Percentiles rank a stretch among this genome's conserved stretches.
phyloP scores from a whole-genome alignment of 2,329 filamentous ascomycete species.

The Aspergillus neotritici region DNA sequence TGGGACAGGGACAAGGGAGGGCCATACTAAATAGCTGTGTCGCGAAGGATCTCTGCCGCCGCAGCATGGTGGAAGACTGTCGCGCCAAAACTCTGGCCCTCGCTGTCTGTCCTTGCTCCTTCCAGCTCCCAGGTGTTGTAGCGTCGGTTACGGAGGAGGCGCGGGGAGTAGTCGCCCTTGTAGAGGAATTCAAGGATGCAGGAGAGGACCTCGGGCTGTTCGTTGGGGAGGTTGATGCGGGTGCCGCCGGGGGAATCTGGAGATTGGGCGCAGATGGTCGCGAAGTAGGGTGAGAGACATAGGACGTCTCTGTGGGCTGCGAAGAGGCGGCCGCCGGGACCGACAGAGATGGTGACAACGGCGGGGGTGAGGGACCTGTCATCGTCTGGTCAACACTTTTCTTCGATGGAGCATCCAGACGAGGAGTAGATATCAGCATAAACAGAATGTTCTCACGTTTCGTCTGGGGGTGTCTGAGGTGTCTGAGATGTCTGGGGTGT shows the following conservation, averaged over 20 bases:
- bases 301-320: constrained; percentile 87
- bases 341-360: constrained; percentile 75
- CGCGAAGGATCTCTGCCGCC: constrained; percentile 69
- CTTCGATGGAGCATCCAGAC: background rate
- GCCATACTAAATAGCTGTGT: constrained; percentile 74
- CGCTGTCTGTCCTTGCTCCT: constrained; percentile 40
- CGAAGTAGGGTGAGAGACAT: constrained; percentile 72
- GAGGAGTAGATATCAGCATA: background rate
- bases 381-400: background rate
- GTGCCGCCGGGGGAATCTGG: constrained; percentile 51
- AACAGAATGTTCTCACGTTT: constrained; percentile 25
- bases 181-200: constrained; percentile 87
- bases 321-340: constrained; percentile 78
- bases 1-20: background rate
- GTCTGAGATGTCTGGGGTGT: constrained; percentile 23
- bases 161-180: constrained; percentile 89
- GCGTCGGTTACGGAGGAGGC: constrained; percentile 74
- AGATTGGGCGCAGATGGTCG: constrained; percentile 51
- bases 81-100: constrained; percentile 50
- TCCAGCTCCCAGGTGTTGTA: constrained; percentile 79
- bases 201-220: constrained; percentile 86
- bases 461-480: constrained; percentile 29
- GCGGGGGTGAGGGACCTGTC: constrained; percentile 56
- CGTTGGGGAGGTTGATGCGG: constrained; percentile 73
- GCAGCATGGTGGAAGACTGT: constrained; percentile 63